A percentile compares a stretch with the other conserved stretches of the same genome.
Evolutionary conservation across 2,329 filamentous ascomycete genomes (phyloP).

Genomic region (Penicillium sp.): DNA sequence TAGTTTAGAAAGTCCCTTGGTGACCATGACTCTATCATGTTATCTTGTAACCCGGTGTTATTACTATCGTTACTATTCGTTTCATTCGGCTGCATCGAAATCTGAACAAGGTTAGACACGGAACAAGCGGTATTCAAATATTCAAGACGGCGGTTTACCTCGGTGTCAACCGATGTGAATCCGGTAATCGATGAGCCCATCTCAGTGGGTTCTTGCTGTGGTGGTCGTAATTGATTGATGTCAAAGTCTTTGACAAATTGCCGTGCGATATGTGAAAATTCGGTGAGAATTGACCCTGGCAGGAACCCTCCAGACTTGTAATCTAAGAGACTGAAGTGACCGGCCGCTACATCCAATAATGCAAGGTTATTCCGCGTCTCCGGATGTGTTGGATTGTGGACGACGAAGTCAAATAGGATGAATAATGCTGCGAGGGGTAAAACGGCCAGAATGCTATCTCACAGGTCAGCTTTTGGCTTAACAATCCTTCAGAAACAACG

Average conservation of each 20-base stretch:
- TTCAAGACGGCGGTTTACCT: neutral
- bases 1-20: neutral
- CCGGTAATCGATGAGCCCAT: neutral
- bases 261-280: conserved; percentile 46
- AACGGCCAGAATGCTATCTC: neutral
- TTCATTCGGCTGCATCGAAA: neutral
- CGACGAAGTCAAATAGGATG: conserved; percentile 45
- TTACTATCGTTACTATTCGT: neutral
- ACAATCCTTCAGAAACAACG: neutral
- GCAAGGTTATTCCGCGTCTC: conserved; percentile 42
- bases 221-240: neutral
- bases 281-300: conserved; percentile 39
- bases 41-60: neutral
- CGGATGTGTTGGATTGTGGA: conserved; percentile 39
- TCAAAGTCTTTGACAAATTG: conserved; percentile 35
- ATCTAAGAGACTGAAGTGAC: conserved; percentile 47
- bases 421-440: conserved; percentile 42
- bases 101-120: neutral
- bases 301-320: conserved; percentile 38
- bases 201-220: neutral
- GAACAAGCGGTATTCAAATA: neutral
- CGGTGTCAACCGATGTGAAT: neutral
- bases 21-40: neutral
- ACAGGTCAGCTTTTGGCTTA: neutral
- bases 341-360: conserved; percentile 44